Conservation (phyloP, 805 yeast species). For the Kluyveromyces aestuarii region DNA sequence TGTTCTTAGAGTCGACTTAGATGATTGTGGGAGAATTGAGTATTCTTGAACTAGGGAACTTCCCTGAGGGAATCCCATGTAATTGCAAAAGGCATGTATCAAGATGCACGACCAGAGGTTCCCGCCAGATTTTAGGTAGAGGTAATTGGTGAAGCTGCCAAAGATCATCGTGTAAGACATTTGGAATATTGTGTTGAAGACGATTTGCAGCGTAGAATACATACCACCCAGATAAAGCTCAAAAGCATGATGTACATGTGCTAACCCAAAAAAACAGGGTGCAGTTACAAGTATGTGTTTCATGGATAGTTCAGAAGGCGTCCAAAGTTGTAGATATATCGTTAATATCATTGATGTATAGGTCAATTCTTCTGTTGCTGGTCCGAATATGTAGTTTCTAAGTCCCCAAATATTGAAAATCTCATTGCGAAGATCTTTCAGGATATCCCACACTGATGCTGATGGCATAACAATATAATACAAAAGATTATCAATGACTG, state of each 20-base stretch:
- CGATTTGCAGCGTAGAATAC: conserved; percentile 9
- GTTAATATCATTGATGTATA: conserved; percentile 25
- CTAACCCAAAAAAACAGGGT: conserved; percentile 27
- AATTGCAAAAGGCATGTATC: conserved; percentile 24
- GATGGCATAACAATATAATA: conserved; percentile 13
- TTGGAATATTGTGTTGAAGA: conserved; percentile 17
- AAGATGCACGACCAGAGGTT: conserved; percentile 23
- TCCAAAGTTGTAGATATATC: conserved; percentile 5
- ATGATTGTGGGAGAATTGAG: conserved; percentile 6
- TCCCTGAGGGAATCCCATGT: conserved; percentile 27
- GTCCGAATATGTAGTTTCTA: conserved; percentile 27
- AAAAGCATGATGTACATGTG: conserved; percentile 29
- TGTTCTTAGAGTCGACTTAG: conserved; percentile 3
- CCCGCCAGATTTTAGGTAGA: conserved; percentile 22
- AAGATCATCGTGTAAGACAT: conserved; percentile 24
- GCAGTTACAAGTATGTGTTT: conserved; percentile 14
- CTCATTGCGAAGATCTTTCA: conserved; percentile 9
- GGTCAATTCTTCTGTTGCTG: conserved; percentile 27
- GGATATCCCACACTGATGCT: conserved; percentile 6
- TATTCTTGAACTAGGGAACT: conserved; percentile 13
- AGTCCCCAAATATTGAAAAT: conserved; percentile 23
- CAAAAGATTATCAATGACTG: conserved; percentile 14
- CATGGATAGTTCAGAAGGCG: conserved; percentile 1
- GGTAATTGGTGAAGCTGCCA: conserved; percentile 25
- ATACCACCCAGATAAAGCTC: conserved; percentile 16